These are phyloP conservation scores for Pseudopyrenochaeta lycopersici DNA, from an alignment of 2,329 filamentous ascomycete genomes.

Conservation along the genomic window DNA sequence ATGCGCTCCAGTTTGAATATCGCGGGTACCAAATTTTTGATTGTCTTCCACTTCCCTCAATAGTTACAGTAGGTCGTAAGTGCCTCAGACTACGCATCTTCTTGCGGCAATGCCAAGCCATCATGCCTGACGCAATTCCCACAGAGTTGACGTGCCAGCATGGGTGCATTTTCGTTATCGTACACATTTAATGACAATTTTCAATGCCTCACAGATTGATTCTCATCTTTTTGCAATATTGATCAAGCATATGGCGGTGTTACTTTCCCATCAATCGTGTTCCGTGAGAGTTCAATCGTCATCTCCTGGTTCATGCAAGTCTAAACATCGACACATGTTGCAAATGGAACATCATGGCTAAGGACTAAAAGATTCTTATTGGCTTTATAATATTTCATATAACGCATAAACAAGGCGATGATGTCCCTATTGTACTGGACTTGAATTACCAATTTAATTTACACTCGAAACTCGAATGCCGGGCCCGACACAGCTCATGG, in stretches of 20 bases:
- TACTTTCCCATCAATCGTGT: no score
- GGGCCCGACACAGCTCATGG: not conserved
- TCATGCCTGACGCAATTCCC: slow-evolving; percentile 25
- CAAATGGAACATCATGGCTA: not conserved
- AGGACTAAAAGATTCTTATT: not conserved
- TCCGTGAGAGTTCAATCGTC: not conserved
- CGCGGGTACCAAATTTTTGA: not conserved
- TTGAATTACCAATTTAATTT: no score
- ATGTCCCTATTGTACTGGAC: no score
- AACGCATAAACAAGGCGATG: not conserved
- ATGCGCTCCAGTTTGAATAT: not conserved
- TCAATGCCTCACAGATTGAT: not conserved
- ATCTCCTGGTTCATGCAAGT: not conserved
- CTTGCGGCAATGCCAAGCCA: slow-evolving; percentile 15
- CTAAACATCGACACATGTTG: not conserved
- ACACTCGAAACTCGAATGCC: no score
- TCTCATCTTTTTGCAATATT: not conserved
- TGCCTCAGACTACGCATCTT: not conserved
- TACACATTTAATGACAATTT: not conserved
- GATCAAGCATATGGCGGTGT: no score
- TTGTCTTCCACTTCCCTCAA: not conserved
- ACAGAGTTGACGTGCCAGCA: slow-evolving; percentile 26
- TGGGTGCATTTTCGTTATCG: slow-evolving; percentile 17
- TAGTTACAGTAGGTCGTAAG: not conserved
- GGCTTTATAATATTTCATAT: not conserved